phyloP scores from a whole-genome alignment of 2,329 filamentous ascomycete genomes.

The Hypoxylon sp. region DNA sequence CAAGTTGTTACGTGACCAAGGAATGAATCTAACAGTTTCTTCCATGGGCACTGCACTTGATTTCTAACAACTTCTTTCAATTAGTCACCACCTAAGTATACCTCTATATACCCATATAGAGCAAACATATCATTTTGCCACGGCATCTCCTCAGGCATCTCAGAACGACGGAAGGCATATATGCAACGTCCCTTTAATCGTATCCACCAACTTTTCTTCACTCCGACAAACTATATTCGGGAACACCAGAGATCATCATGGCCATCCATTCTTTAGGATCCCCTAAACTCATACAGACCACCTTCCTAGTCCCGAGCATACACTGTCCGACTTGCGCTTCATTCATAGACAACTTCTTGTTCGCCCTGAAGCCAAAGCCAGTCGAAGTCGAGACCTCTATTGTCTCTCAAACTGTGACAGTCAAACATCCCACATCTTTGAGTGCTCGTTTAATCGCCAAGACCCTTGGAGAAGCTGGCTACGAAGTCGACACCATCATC shows the following conservation, averaged over 20 bases:
- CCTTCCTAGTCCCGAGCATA: slow-evolving; percentile 16
- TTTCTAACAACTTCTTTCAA: neutral
- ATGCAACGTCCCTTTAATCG: neutral
- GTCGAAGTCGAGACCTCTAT: slow-evolving; percentile 17
- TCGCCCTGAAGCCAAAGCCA: slow-evolving; percentile 5
- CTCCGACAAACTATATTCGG: neutral
- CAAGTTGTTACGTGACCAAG: neutral
- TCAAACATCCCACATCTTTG: slow-evolving; percentile 9
- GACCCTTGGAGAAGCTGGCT: slow-evolving; percentile 9
- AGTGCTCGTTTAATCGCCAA: slow-evolving; percentile 12
- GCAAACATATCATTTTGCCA: neutral
- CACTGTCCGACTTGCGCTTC: slow-evolving; percentile 19
- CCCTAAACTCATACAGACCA: slow-evolving; percentile 12
- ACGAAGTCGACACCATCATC: slow-evolving; percentile 17
- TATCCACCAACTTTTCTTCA: neutral
- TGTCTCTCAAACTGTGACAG: slow-evolving; percentile 12
- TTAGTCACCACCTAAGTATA: neutral
- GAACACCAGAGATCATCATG: neutral
- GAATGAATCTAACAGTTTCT: slow-evolving; percentile 9
- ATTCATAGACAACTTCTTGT: slow-evolving; percentile 12
- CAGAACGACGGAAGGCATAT: neutral
- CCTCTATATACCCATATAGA: neutral
- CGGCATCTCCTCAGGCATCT: neutral
- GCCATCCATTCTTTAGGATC: slow-evolving; percentile 3
- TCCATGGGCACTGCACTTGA: neutral